Percentiles rank a stretch among this genome's conserved stretches.
Evolutionary conservation across 2,329 filamentous ascomycete species (phyloP).

Genomic region (Nothopassalora personata): DNA sequence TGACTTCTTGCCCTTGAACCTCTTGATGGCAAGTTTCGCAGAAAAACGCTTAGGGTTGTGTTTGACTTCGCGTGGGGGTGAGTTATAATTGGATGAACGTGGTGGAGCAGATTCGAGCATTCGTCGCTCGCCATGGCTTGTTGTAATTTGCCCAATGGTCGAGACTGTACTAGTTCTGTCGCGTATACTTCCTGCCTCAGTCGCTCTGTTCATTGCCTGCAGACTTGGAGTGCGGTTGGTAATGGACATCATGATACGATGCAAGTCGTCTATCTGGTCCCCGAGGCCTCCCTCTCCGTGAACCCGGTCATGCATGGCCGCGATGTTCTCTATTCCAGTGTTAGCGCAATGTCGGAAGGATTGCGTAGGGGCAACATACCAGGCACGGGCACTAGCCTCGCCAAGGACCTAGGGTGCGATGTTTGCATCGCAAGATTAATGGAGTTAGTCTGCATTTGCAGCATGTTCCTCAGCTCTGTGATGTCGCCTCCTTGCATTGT

Average conservation of each 20-base stretch:
- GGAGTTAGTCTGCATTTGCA: slow-evolving; percentile 41
- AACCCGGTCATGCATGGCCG: slow-evolving; percentile 27
- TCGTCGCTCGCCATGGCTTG: neutral
- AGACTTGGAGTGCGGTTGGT: slow-evolving; percentile 23
- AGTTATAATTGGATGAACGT: slow-evolving; percentile 7
- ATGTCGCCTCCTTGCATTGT: slow-evolving; percentile 42
- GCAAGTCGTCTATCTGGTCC: slow-evolving; percentile 27
- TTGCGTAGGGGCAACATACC: neutral
- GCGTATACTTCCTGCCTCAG: slow-evolving; percentile 8
- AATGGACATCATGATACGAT: slow-evolving; percentile 26
- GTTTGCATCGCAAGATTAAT: slow-evolving; percentile 39
- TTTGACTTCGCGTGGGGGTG: slow-evolving; percentile 10
- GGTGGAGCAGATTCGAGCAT: slow-evolving; percentile 9
- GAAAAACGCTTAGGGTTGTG: neutral
- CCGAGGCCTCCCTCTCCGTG: slow-evolving; percentile 26
- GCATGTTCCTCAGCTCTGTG: slow-evolving; percentile 35
- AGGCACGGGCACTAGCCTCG: slow-evolving; percentile 31
- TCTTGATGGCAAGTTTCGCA: slow-evolving; percentile 4
- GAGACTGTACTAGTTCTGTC: slow-evolving; percentile 18
- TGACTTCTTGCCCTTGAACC: slow-evolving; percentile 3
- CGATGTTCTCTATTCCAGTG: slow-evolving; percentile 21
- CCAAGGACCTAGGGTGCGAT: slow-evolving; percentile 38
- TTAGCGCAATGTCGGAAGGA: neutral
- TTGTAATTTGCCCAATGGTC: slow-evolving; percentile 12
- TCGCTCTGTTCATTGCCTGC: slow-evolving; percentile 10